These are phyloP conservation scores for Populus ilicifolia DNA, from an alignment of 345 rosid genomes.

Conservation along the genomic window DNA sequence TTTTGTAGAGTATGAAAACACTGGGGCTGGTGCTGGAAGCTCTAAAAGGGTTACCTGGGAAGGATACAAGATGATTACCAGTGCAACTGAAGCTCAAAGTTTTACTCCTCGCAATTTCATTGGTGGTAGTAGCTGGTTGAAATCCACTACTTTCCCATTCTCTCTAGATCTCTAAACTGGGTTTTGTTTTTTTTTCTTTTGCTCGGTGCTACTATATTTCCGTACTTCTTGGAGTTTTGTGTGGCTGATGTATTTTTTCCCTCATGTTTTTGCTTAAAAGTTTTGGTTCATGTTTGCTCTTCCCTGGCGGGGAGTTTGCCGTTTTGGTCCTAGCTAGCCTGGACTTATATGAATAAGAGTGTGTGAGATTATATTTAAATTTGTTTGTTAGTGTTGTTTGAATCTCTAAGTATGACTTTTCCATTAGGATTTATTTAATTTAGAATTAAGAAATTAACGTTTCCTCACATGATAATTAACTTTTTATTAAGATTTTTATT, in stretches of 20 bases:
- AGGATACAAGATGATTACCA: constrained; percentile 57
- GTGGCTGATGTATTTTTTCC: not conserved
- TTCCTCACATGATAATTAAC: too few species aligned
- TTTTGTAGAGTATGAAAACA: constrained; percentile 68
- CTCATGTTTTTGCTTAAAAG: too few species aligned
- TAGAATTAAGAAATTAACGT: too few species aligned
- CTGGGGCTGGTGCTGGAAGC: constrained; percentile 69
- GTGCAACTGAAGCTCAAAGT: constrained; percentile 52
- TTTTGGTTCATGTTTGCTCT: not conserved
- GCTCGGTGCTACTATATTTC: not conserved
- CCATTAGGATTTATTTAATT: too few species aligned
- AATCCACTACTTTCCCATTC: constrained; percentile 72
- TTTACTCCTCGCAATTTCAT: constrained; percentile 57
- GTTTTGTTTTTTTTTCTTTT: not conserved
- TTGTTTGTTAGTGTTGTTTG: too few species aligned
- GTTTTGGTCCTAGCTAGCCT: too few species aligned
- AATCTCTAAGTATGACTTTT: too few species aligned
- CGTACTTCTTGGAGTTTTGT: not conserved
- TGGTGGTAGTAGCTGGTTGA: constrained; percentile 62
- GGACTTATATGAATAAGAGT: too few species aligned
- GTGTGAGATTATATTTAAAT: too few species aligned
- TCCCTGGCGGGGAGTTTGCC: not conserved
- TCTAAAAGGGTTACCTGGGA: constrained; percentile 66
- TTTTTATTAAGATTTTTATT: too few species aligned
- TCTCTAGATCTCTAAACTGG: constrained; percentile 46